Percentiles rank a stretch among this genome's conserved stretches.
Conservation (phyloP, 306 rosid genomes). For the Prunus armeniaca region DNA sequence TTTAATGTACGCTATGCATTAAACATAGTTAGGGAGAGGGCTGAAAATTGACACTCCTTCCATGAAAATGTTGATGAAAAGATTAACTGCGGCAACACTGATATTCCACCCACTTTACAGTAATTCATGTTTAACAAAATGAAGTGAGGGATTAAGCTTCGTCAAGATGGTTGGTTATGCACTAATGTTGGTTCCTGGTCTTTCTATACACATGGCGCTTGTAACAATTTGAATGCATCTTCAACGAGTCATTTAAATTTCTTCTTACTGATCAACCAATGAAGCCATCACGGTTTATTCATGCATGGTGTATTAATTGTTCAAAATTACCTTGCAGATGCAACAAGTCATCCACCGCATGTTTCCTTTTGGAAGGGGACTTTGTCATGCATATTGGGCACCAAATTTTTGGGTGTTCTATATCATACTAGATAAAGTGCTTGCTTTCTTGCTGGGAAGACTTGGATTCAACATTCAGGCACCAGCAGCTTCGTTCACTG, state of each 20-base stretch:
- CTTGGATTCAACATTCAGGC: constrained; percentile 55
- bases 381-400: constrained; percentile 98
- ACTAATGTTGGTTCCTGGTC: not conserved
- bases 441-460: constrained; percentile 60
- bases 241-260: not conserved
- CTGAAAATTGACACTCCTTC: not conserved
- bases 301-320: constrained; percentile 13
- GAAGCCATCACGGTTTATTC: not conserved
- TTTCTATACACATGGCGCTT: not conserved
- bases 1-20: not conserved
- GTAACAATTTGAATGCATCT: not conserved
- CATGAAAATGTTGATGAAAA: not conserved
- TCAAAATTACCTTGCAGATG: constrained; percentile 56
- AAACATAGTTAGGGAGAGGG: not conserved
- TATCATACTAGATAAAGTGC: constrained; percentile 80
- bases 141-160: not conserved
- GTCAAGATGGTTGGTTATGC: not conserved
- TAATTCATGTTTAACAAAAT: not conserved
- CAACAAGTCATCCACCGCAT: constrained; percentile 63
- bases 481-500: constrained; percentile 81
- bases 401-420: constrained; percentile 95
- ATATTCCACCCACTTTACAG: not conserved
- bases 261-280: not conserved
- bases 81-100: not conserved
- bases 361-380: constrained; percentile 99